Base-by-base conservation (phyloP, 768 basidiomycete genomes). In the Trametes villosa region DNA sequence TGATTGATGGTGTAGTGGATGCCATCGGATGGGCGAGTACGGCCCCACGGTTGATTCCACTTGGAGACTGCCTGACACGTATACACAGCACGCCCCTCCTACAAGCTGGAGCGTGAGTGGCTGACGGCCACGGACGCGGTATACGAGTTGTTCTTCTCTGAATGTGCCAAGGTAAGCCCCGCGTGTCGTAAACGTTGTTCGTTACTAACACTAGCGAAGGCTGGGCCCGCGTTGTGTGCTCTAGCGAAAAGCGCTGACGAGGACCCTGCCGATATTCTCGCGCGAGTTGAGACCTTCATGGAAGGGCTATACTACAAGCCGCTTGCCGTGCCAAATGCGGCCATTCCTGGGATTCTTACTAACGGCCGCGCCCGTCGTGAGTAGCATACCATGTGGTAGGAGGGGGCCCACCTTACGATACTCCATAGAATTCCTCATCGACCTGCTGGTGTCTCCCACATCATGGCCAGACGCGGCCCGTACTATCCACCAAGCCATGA, bases 1-100 rank as follows among this genome's bases (percentile, higher is more conserved):
- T 63, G 13, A 71, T 74, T n/a, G 74, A 75, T 47, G 74, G 73
- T 11, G 68, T 74, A 3, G 73, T 71, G 15, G 70, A 73, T 50
- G 73, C 73, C 13, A 58, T 65, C 9, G 42, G 63, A 2, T 75
- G 74, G 74, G 53, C 67, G 4, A 65, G 67, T 68, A 47, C 40
- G 65, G 61, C 8, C 26, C n/a, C 31, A 20, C 5, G 36, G 1
- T 9, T 24, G 65, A 60, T 36, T n/a, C n/a, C n/a, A n/a, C n/a
- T n/a, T n/a, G n/a, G 36, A 31, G 26, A n/a, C 9, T 36, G 22
- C 17, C 45, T 36, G 18, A 33, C 38, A 9, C n/a, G n/a, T n/a
- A n/a, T 4, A n/a, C n/a, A 3, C 2, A 31, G 3, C 29, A 69
- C 63, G 54, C 27, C 66, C 67, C 6, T 65, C 58, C 22, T 65